Percentiles rank a stretch among this genome's conserved stretches.
Evolutionary conservation across 176 grass and related monocot species (phyloP).

Genomic region (Otatea glauca): DNA sequence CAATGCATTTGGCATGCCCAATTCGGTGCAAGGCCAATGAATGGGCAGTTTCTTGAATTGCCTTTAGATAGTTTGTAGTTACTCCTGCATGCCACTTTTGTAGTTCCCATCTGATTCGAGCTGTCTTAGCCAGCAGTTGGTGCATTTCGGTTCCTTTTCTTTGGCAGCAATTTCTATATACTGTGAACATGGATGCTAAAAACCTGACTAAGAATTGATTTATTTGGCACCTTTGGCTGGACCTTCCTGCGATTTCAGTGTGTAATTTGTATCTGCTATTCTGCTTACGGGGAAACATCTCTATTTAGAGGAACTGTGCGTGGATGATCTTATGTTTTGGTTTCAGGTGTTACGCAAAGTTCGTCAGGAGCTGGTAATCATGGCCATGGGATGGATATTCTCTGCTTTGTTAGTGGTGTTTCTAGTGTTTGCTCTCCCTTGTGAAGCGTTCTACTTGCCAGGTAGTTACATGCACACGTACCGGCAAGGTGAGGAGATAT

Average conservation of each 20-base stretch:
- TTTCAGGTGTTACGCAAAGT: slow-evolving; percentile 46
- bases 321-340: background rate
- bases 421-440: slow-evolving; percentile 33
- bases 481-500: slow-evolving; percentile 51
- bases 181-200: slow-evolving; percentile 24
- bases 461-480: slow-evolving; percentile 91
- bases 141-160: background rate
- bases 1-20: background rate
- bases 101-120: background rate
- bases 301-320: slow-evolving; percentile 1
- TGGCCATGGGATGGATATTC: slow-evolving; percentile 53
- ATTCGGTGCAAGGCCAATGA: background rate
- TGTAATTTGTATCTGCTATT: background rate
- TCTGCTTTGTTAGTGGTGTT: slow-evolving; percentile 46
- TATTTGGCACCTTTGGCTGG: background rate
- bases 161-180: background rate
- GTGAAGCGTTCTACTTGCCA: slow-evolving; percentile 78
- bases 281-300: slow-evolving; percentile 1
- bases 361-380: slow-evolving; percentile 42
- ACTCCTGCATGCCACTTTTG: background rate
- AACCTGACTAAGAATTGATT: background rate
- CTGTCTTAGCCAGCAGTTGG: background rate
- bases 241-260: slow-evolving; percentile 7
- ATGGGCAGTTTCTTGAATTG: background rate
- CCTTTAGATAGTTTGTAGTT: background rate